These are phyloP conservation scores for Clohesyomyces aquaticus DNA, from an alignment of 495 filamentous ascomycete species.

Conservation along the genomic window DNA sequence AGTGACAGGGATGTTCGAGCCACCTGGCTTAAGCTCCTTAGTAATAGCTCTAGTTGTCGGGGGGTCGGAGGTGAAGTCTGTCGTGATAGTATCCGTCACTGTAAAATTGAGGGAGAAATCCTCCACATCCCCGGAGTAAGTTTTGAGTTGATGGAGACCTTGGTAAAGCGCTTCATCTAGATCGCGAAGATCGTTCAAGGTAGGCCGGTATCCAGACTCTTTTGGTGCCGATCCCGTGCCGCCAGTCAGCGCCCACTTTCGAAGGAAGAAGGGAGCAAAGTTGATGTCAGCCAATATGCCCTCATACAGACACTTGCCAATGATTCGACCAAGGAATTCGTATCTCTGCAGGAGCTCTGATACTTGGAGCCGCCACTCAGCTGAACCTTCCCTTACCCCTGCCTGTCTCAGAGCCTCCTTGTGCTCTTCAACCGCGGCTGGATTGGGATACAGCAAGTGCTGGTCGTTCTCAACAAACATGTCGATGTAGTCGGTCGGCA, in stretches of 20 bases:
- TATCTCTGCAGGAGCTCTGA: conserved; percentile 71
- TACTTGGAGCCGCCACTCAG: conserved; percentile 62
- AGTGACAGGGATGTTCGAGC: conserved; percentile 78
- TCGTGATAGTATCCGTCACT: conserved; percentile 74
- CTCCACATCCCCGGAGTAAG: conserved; percentile 80
- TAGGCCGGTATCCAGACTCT: conserved; percentile 78
- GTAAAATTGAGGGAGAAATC: conserved; percentile 87
- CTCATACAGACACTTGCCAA: conserved; percentile 98
- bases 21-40: conserved; percentile 72
- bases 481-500: conserved; percentile 51
- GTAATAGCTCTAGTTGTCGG: conserved; percentile 59
- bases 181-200: conserved; percentile 89
- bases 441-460: conserved; percentile 89
- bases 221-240: conserved; percentile 61
- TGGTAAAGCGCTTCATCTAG: conserved; percentile 93
- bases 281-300: conserved; percentile 92
- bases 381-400: conserved; percentile 57
- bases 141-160: conserved; percentile 86
- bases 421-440: conserved; percentile 73
- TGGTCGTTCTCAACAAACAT: conserved; percentile 87
- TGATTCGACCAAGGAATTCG: conserved; percentile 88
- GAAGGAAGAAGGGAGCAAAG: conserved; percentile 94
- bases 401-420: conserved; percentile 60
- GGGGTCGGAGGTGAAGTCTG: conserved; percentile 51
- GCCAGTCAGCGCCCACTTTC: conserved; percentile 87